phyloP scores from a whole-genome alignment of 306 rosid species.

The Sophora flavescens region DNA sequence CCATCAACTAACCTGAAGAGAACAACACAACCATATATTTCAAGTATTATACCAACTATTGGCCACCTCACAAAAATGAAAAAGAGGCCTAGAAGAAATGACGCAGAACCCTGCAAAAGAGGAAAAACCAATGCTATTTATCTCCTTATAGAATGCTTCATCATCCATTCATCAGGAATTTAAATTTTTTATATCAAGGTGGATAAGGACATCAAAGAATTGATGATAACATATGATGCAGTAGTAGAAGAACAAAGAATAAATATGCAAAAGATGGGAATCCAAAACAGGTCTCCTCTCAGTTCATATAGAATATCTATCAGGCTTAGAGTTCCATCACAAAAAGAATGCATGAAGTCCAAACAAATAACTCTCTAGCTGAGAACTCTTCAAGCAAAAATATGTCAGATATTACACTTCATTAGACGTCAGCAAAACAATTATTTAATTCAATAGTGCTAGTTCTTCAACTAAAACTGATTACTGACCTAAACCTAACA shows the following conservation, averaged over 20 bases:
- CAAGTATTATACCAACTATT: slow-evolving; percentile 77
- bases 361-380: slow-evolving; percentile 14
- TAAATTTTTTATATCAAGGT: slow-evolving; percentile 3
- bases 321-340: slow-evolving; percentile 22
- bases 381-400: slow-evolving; percentile 4
- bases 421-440: background rate
- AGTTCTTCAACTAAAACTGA: slow-evolving; percentile 8
- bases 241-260: background rate
- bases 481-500: background rate
- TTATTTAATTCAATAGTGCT: slow-evolving; percentile 19
- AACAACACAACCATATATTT: slow-evolving; percentile 74
- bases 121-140: slow-evolving; percentile 28
- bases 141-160: slow-evolving; percentile 14
- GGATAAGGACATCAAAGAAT: slow-evolving; percentile 14
- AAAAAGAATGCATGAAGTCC: background rate
- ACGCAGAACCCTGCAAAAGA: slow-evolving; percentile 79
- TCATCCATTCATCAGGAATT: background rate
- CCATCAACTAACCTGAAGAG: slow-evolving; percentile 84
- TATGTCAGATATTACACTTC: slow-evolving; percentile 22
- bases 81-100: slow-evolving; percentile 90
- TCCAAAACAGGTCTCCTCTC: background rate
- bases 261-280: slow-evolving; percentile 4
- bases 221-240: slow-evolving; percentile 13
- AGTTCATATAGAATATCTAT: background rate
- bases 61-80: slow-evolving; percentile 95